Evolutionary conservation across 2,329 filamentous ascomycete genomes (phyloP).

Genomic region (Penicillium sp.): DNA sequence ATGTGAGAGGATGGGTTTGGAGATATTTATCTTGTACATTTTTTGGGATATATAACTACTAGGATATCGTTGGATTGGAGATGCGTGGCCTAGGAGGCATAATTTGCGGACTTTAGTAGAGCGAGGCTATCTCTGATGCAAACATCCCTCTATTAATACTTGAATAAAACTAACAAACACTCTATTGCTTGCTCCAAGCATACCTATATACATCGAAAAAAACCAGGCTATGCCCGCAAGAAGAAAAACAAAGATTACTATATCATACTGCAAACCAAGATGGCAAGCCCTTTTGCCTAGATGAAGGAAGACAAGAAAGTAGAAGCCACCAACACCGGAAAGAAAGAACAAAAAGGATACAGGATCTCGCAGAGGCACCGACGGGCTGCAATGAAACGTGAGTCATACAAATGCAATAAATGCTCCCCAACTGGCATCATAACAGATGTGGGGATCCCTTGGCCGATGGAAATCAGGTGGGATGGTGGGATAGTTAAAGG

Average conservation of each 20-base stretch:
- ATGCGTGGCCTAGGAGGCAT: too few species aligned
- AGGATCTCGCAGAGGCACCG: slow-evolving; percentile 18
- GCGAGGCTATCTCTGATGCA: too few species aligned
- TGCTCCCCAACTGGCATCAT: background rate
- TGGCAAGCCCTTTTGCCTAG: slow-evolving; percentile 10
- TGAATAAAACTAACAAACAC: slow-evolving; percentile 2
- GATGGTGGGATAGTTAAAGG: background rate
- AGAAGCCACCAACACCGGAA: slow-evolving; percentile 30
- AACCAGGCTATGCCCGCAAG: slow-evolving; percentile 23
- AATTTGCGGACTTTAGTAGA: too few species aligned
- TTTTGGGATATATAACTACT: too few species aligned
- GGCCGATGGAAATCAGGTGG: background rate
- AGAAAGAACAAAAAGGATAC: slow-evolving; percentile 8
- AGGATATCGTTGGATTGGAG: too few species aligned
- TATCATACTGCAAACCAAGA: slow-evolving; percentile 25
- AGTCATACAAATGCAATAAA: slow-evolving; percentile 34
- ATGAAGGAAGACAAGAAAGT: slow-evolving; percentile 18
- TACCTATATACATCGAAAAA: slow-evolving; percentile 31
- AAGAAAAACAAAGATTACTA: slow-evolving; percentile 26
- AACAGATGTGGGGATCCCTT: background rate
- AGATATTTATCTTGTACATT: too few species aligned
- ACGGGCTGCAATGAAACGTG: slow-evolving; percentile 32
- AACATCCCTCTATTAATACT: background rate
- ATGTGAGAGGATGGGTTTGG: too few species aligned
- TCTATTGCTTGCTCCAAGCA: slow-evolving; percentile 27